Conservation (phyloP, 2,329 filamentous ascomycete species). For the Dactylellina leptospora region DNA sequence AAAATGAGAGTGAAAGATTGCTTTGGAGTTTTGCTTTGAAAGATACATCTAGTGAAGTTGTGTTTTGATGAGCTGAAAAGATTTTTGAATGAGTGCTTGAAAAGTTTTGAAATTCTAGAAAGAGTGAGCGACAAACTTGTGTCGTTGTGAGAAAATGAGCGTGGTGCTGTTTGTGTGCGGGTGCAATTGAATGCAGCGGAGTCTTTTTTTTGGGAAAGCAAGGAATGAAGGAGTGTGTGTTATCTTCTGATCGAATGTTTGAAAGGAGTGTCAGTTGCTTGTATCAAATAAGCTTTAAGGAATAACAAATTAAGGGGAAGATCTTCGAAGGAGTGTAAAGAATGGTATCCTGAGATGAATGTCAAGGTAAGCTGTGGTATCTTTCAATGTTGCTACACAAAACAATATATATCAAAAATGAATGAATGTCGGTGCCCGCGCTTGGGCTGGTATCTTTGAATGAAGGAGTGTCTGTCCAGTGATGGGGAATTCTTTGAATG, state of each 20-base stretch:
- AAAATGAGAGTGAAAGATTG: background rate
- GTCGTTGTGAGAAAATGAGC: background rate
- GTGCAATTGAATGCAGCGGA: background rate
- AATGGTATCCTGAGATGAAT: conserved; percentile 26
- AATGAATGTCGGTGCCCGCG: conserved; percentile 9
- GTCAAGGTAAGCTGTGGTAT: conserved; percentile 21
- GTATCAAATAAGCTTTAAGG: background rate
- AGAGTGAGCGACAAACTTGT: background rate
- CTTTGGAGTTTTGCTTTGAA: conserved; percentile 5
- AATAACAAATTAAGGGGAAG: conserved; percentile 43
- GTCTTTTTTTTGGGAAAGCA: background rate
- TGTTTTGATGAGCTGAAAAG: background rate
- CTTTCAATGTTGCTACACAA: background rate
- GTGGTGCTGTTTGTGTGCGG: background rate
- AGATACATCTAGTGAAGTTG: background rate
- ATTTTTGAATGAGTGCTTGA: background rate
- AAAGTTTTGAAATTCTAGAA: background rate
- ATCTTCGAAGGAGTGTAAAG: conserved; percentile 37
- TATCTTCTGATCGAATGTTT: background rate
- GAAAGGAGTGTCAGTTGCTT: background rate
- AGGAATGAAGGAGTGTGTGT: conserved; percentile 25
- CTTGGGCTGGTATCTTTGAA: conserved; percentile 4
- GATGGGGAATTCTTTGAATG: conserved; percentile 21
- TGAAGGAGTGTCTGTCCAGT: conserved; percentile 37
- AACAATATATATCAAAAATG: too few relatives aligned